Percentiles rank a stretch among this genome's conserved stretches.
Evolutionary conservation across 208 protist species (phyloP).

Genomic region (Crithidia expoeki): DNA sequence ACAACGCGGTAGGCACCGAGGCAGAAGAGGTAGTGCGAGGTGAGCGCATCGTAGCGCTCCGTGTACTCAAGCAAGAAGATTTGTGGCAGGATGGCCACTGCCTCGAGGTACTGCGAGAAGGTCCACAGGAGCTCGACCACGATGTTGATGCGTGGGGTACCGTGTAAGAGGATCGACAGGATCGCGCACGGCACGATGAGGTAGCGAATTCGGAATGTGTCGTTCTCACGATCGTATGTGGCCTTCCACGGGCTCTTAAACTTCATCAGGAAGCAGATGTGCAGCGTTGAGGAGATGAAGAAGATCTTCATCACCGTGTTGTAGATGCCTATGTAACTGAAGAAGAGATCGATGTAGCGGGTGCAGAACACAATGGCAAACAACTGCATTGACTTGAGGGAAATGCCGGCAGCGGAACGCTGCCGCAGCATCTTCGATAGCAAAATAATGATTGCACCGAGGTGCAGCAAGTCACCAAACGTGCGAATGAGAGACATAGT

Average conservation of each 20-base stretch:
- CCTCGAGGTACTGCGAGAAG: conserved; percentile 96
- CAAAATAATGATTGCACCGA: conserved; percentile 91
- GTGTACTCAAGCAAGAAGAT: conserved; percentile 96
- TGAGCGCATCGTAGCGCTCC: conserved; percentile 93
- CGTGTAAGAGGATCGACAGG: conserved; percentile 77
- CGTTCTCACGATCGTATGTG: conserved; percentile 90
- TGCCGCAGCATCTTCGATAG: conserved; percentile 93
- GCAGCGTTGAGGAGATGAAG: conserved; percentile 85
- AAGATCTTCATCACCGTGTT: conserved; percentile 96
- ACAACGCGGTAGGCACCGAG: conserved; percentile 94
- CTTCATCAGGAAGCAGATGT: conserved; percentile 95
- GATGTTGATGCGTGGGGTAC: conserved; percentile 33
- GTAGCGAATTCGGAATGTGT: conserved; percentile 91
- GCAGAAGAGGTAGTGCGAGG: conserved; percentile 95
- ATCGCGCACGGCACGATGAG: conserved; percentile 82
- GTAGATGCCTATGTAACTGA: conserved; percentile 85
- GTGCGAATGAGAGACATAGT: conserved; percentile 91
- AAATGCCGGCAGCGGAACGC: conserved; percentile 90
- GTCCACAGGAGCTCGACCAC: conserved; percentile 92
- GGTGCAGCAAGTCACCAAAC: conserved; percentile 93
- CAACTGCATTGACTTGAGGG: conserved; percentile 94
- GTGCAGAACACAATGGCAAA: conserved; percentile 93
- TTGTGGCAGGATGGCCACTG: conserved; percentile 96
- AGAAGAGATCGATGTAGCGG: conserved; percentile 95
- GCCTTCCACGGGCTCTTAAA: conserved; percentile 90